phyloP scores from a whole-genome alignment of 176 grass and related monocot genomes.

The Musa itinerans region DNA sequence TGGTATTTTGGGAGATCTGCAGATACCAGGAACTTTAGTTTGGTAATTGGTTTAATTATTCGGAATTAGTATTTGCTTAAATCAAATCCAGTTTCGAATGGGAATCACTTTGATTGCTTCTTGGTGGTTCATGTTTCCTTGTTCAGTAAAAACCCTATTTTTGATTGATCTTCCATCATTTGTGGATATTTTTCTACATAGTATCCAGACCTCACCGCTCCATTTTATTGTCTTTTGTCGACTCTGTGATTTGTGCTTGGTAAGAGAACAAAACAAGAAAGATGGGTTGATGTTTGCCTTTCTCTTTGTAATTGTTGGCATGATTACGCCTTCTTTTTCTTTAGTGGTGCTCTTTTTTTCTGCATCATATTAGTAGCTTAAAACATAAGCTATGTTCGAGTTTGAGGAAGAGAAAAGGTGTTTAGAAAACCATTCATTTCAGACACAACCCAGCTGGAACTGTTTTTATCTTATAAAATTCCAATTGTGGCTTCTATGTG shows the following conservation, averaged over 20 bases:
- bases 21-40: not conserved
- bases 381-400: too few species aligned
- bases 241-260: not conserved
- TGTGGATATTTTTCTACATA: not conserved
- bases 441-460: not conserved
- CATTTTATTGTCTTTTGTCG: not conserved
- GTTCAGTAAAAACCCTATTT: not conserved
- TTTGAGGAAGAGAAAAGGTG: not conserved
- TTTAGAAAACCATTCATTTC: not conserved
- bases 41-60: not conserved
- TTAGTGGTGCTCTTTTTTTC: not conserved
- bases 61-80: not conserved
- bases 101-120: not conserved
- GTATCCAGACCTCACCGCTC: not conserved
- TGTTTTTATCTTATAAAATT: not conserved
- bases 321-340: too few species aligned
- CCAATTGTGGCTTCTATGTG: not conserved
- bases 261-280: too few species aligned
- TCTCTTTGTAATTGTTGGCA: not conserved
- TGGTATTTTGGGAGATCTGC: not conserved
- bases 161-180: not conserved
- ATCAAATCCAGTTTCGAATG: not conserved
- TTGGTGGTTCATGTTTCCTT: not conserved
- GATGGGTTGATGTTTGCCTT: not conserved
- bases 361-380: not conserved